Base-by-base conservation (phyloP, 495 filamentous ascomycete genomes). In the Trichoderma virens region DNA sequence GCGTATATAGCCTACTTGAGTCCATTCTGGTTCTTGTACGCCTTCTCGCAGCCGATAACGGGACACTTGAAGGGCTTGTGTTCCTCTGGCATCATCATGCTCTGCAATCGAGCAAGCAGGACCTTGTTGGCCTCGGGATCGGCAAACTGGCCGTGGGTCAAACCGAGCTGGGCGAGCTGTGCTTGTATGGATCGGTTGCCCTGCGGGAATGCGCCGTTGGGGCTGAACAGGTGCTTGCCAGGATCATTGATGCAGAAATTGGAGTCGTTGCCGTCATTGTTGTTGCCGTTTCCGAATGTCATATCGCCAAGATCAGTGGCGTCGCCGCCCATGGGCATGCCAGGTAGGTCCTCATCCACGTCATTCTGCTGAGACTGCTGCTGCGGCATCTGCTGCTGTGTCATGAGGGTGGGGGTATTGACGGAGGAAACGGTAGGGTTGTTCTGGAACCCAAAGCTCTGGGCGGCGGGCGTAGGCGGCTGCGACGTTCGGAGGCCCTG, bases 1-100 rank as follows among this genome's bases (percentile, higher is more conserved):
- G 20, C 41, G 62, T 63, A 27, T 6, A 60, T 45, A 47, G 77
- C 82, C 67, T 90, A 95, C 82, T 98, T 98, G 35, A 99, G 80
- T 35, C 94, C 94, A 70, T 99, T 99, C 70, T 98, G 94, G 74
- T 99, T 99, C 82, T 99, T 99, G 75, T 99, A 99, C 16, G 94
- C 94, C 80, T 99, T 99, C 74, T 99, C 94, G 71, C 94, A 99
- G 20, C 94, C 94, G 70, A 98, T 96, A 51, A 99, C 94, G 9
- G 95, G 94, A 73, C 94, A 99, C 70, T 90, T 89, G 82, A 96
- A 98, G 0, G 94, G 94, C 77, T 97, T 99, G 66, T 91, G 88
- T 69, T 98, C 92, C 65, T 75, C 88, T 41, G 85, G 74, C 70
- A 83, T 81, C 67, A 82, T 76, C 69, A 82, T 62, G 61, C 61